Base-by-base conservation (phyloP, 2,329 filamentous ascomycete genomes). In the Emericellopsis atlantica region DNA sequence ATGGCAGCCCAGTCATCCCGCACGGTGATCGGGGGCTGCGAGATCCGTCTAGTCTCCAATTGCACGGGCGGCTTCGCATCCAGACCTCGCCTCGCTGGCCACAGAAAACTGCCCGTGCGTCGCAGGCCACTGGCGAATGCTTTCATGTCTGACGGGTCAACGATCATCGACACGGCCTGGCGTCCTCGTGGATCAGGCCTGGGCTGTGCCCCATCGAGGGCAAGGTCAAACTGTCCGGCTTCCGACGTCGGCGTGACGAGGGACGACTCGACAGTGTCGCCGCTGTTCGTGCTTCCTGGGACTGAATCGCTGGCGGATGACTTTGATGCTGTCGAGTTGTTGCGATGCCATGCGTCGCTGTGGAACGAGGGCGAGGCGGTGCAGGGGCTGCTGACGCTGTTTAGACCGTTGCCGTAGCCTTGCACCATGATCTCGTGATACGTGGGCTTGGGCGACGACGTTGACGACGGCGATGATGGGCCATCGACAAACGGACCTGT, bases 341-440 rank as follows among this genome's bases (percentile, higher is more conserved):
- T 53, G 15, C 50, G 44, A 29, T 16, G 7, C 10, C 23, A 26
- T 36, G 16, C 18, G 26, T 18, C 23, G 14, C 21, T 21, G n/a
- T n/a, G n/a, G n/a, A n/a, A n/a, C n/a, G n/a, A n/a, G n/a, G n/a
- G n/a, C n/a, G n/a, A n/a, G n/a, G n/a, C n/a, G n/a, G n/a, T n/a
- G n/a, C 10, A 26, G n/a, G 7, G 42, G 41, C 24, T 14, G 32
- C n/a, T 36, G 4, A 63, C 60, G 2, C 55, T 48, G 31, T 69
- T 69, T 3, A 65, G 71, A 1, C 69, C 70, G 38, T 75, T 74
- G 9, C 71, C 72, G 43, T 76, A 74, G 1, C 70, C 69, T 5
- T 66, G 61, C 6, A 74, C 61, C 0, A 74, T 56, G 23, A 74
- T 74, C 48, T 76, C 72, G 40, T 69, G 66, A 43, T 68, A 66